Conservation (phyloP, 2,329 filamentous ascomycete species). For the Acrodontium crateriforme region DNA sequence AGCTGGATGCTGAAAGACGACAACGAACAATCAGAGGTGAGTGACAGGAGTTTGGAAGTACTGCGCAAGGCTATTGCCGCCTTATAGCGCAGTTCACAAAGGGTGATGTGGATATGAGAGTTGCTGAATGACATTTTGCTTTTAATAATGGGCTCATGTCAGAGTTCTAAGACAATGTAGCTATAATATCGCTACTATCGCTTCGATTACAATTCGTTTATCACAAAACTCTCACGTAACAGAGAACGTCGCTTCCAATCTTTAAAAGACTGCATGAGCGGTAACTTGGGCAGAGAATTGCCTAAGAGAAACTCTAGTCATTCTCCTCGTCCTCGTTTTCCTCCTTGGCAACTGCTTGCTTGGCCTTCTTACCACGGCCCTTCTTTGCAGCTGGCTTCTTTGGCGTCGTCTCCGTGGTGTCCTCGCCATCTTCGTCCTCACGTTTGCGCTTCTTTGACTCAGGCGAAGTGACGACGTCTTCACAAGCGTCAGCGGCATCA, state of each 20-base stretch:
- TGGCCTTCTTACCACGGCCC: neutral
- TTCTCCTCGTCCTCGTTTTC: neutral
- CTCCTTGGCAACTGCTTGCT: neutral
- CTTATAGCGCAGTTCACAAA: too few species aligned
- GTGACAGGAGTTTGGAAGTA: conserved; percentile 42
- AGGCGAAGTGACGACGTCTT: too few species aligned
- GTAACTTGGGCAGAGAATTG: too few species aligned
- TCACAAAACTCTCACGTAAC: too few species aligned
- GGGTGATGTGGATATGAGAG: conserved; percentile 9
- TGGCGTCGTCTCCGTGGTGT: neutral
- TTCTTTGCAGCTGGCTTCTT: neutral
- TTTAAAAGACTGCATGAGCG: too few species aligned
- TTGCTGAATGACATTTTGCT: too few species aligned
- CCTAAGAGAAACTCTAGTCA: too few species aligned
- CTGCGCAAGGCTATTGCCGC: conserved; percentile 43
- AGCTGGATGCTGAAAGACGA: conserved; percentile 56
- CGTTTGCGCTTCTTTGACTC: neutral
- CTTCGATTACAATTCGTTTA: too few species aligned
- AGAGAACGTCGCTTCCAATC: too few species aligned
- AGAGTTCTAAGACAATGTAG: too few species aligned
- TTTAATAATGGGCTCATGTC: too few species aligned
- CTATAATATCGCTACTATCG: too few species aligned
- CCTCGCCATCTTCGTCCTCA: neutral
- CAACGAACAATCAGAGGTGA: conserved; percentile 18
- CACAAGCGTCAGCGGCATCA: neutral